These are phyloP conservation scores for Parietichytrium sp. DNA, from an alignment of 108 stramenopile species.

Conservation along the genomic window DNA sequence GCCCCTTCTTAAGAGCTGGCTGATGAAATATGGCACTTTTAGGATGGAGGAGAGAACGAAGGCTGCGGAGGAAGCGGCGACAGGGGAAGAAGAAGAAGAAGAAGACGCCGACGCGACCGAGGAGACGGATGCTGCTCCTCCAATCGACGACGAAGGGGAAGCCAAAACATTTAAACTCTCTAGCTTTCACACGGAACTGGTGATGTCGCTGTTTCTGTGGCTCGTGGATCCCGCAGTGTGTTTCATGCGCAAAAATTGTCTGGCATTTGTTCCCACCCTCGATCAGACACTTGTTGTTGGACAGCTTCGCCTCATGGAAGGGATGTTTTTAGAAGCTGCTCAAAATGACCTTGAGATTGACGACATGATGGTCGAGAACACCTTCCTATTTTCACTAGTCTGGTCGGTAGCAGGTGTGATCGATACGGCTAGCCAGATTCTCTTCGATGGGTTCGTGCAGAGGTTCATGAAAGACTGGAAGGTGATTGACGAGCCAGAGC, in stretches of 20 bases:
- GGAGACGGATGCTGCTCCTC: slow-evolving; percentile 50
- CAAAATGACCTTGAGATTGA: slow-evolving; percentile 49
- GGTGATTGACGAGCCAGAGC: neutral
- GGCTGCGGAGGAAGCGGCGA: slow-evolving; percentile 57
- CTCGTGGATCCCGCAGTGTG: slow-evolving; percentile 65
- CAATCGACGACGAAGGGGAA: neutral
- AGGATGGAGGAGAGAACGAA: slow-evolving; percentile 43
- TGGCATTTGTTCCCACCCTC: slow-evolving; percentile 63
- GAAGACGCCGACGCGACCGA: slow-evolving; percentile 39
- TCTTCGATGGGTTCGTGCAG: slow-evolving; percentile 4
- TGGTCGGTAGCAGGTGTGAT: slow-evolving; percentile 20
- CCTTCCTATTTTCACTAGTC: neutral
- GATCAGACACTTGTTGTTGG: slow-evolving; percentile 64
- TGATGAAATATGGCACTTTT: slow-evolving; percentile 50
- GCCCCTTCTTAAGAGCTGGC: slow-evolving; percentile 62
- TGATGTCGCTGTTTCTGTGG: slow-evolving; percentile 56
- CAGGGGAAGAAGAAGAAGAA: slow-evolving; percentile 51
- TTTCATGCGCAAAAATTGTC: slow-evolving; percentile 53
- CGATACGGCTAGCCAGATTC: neutral
- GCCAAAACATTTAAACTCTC: slow-evolving; percentile 37
- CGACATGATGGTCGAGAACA: slow-evolving; percentile 31
- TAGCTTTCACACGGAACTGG: slow-evolving; percentile 34
- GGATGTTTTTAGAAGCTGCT: slow-evolving; percentile 56
- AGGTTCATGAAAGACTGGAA: slow-evolving; percentile 24
- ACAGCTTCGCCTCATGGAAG: slow-evolving; percentile 60